Conservation (phyloP, 306 rosid genomes). For the Sphenostylis stenocarpa region DNA sequence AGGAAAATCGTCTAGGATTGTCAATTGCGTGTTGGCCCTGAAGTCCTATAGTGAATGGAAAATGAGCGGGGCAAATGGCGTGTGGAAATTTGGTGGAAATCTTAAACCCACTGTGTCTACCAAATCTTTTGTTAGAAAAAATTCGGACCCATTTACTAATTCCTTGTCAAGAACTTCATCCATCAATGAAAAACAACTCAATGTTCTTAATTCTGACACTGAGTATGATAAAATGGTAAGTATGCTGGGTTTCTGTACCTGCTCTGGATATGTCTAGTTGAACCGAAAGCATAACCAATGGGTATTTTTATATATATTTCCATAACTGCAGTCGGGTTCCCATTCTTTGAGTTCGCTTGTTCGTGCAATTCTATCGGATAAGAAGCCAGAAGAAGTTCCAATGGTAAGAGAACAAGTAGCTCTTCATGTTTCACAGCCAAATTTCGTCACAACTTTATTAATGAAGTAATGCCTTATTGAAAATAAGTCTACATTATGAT, state of each 20-base stretch:
- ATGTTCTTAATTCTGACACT: slow-evolving; percentile 41
- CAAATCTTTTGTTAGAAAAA: slow-evolving; percentile 77
- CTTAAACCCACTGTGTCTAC: slow-evolving; percentile 56
- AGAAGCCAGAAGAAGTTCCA: slow-evolving; percentile 93
- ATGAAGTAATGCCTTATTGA: neutral
- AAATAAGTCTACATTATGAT: neutral
- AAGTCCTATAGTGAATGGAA: slow-evolving; percentile 90
- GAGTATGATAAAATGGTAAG: slow-evolving; percentile 85
- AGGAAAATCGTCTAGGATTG: slow-evolving; percentile 88
- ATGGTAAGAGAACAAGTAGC: slow-evolving; percentile 49
- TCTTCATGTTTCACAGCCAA: neutral
- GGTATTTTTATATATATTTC: slow-evolving; percentile 8
- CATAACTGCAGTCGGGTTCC: slow-evolving; percentile 56
- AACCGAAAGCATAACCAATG: slow-evolving; percentile 15
- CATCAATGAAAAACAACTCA: slow-evolving; percentile 55
- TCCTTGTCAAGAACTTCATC: slow-evolving; percentile 78
- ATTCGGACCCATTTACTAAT: slow-evolving; percentile 82
- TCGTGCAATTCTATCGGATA: slow-evolving; percentile 67
- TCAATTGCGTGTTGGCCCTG: slow-evolving; percentile 76
- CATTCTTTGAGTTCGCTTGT: slow-evolving; percentile 72
- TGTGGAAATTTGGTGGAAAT: slow-evolving; percentile 89
- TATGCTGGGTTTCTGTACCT: slow-evolving; percentile 43
- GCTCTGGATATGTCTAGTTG: slow-evolving; percentile 22
- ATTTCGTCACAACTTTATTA: slow-evolving; percentile 13
- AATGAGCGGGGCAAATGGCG: slow-evolving; percentile 70